Evolutionary conservation across 176 grass and related monocot genomes (phyloP).

Genomic region (Carex myosuroides): DNA sequence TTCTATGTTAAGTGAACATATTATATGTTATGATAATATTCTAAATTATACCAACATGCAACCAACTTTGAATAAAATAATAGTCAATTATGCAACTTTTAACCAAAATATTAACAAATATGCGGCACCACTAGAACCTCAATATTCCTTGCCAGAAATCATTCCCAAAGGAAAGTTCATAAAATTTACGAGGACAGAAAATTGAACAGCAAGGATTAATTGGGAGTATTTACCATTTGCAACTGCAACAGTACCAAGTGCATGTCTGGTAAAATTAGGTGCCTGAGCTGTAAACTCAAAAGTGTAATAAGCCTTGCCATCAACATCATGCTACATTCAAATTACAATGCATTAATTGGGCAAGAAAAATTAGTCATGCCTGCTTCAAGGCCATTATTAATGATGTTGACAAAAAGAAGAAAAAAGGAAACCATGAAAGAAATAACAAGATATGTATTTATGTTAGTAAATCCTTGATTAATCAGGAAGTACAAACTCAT

Average conservation of each 20-base stretch:
- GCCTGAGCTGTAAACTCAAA: constrained; percentile 90
- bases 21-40: background rate
- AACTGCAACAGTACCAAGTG: constrained; percentile 72
- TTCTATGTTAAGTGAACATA: background rate
- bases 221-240: constrained; percentile 52
- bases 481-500: background rate
- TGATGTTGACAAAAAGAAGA: background rate
- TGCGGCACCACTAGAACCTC: background rate
- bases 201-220: background rate
- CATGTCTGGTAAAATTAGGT: constrained; percentile 84
- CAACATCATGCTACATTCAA: constrained; percentile 49
- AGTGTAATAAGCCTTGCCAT: constrained; percentile 87
- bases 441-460: background rate
- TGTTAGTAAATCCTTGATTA: background rate
- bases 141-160: background rate
- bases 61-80: background rate
- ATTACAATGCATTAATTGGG: background rate
- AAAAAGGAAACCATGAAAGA: too few relatives aligned
- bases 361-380: background rate
- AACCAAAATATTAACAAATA: background rate
- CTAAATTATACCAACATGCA: background rate
- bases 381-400: background rate
- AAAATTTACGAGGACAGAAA: background rate
- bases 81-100: background rate
- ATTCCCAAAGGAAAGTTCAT: background rate